Evolutionary conservation across 2,329 filamentous ascomycete genomes (phyloP).

Genomic region (Clathrospora elynae): DNA sequence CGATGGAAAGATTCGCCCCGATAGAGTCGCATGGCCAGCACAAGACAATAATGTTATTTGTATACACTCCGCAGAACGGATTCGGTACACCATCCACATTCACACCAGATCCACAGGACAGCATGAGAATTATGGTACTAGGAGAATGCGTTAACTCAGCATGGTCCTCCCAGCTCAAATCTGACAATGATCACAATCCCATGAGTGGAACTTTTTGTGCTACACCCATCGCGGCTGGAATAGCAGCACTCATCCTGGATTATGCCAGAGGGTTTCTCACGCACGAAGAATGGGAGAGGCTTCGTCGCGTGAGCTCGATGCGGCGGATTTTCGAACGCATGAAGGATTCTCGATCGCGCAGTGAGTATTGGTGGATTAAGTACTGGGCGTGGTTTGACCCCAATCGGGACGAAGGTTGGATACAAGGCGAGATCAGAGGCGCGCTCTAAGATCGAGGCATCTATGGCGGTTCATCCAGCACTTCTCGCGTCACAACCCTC

Average conservation of each 20-base stretch:
- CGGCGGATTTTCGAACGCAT: conserved; percentile 1
- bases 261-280: conserved; percentile 2
- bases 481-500: too few relatives aligned
- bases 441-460: background rate
- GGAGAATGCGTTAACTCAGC: conserved; percentile 3
- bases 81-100: background rate
- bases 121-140: conserved; percentile 2
- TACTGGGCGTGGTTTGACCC: conserved; percentile 1
- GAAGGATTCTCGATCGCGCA: background rate
- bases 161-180: background rate
- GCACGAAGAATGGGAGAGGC: conserved; percentile 1
- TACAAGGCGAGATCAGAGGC: conserved; percentile 4
- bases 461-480: background rate
- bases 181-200: background rate
- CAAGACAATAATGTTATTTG: conserved; percentile 4
- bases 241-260: conserved; percentile 3
- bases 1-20: conserved; percentile 2
- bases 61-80: conserved; percentile 3
- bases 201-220: conserved; percentile 6
- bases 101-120: conserved; percentile 1
- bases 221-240: background rate
- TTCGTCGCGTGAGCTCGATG: background rate
- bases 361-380: conserved; percentile 7
- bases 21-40: conserved; percentile 4
- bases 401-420: background rate